Conservation (phyloP, 352 stramenopile species). For the Globisporangium rhizosaccharum region DNA sequence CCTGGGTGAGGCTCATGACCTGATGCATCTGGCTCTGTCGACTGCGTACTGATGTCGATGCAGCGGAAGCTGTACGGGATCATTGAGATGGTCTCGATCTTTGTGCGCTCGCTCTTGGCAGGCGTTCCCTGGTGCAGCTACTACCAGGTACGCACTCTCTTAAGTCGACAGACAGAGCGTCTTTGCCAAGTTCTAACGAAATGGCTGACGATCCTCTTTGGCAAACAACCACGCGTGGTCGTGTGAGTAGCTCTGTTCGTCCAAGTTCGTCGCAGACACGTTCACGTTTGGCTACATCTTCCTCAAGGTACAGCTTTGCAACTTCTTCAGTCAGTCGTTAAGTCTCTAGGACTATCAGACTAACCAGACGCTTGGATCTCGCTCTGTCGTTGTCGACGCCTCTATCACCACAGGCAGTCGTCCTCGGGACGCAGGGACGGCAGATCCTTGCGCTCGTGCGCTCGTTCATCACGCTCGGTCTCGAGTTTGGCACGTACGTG, state of each 20-base stretch:
- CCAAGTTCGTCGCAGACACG: conserved; percentile 66
- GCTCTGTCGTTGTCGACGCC: background rate
- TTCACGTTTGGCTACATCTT: conserved; percentile 78
- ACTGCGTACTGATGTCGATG: background rate
- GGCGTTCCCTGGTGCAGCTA: conserved; percentile 73
- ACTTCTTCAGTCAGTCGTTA: background rate
- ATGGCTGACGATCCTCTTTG: background rate
- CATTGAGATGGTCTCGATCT: conserved; percentile 71
- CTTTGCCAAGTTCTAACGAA: background rate
- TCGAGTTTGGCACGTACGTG: conserved; percentile 72
- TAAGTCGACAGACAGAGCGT: no score
- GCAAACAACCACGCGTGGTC: background rate
- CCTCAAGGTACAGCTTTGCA: conserved; percentile 42
- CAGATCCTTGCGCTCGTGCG: conserved; percentile 41
- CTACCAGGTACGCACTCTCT: conserved; percentile 34
- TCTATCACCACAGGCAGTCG: conserved; percentile 29
- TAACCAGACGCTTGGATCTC: no score
- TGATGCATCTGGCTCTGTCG: background rate
- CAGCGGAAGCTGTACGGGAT: conserved; percentile 74
- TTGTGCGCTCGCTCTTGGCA: conserved; percentile 50
- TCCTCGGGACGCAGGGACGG: conserved; percentile 48
- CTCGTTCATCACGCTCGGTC: conserved; percentile 51
- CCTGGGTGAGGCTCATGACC: background rate
- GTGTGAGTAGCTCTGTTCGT: conserved; percentile 34
- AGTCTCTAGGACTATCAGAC: background rate